These are phyloP conservation scores for Umbelopsis vinacea DNA, from an alignment of 192 early-diverging fungal genomes.

Conservation along the genomic window DNA sequence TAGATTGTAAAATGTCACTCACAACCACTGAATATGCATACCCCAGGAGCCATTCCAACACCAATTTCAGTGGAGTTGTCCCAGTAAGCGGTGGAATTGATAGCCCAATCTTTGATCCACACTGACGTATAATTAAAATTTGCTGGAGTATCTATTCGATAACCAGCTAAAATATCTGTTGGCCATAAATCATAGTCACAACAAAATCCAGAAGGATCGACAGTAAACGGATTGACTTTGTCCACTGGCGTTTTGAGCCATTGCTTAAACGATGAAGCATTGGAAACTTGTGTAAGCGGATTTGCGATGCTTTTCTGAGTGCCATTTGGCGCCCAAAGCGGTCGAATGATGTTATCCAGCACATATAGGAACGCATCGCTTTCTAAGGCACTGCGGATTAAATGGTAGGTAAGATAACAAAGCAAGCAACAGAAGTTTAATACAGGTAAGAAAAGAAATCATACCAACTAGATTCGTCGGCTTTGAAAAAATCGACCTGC, in stretches of 20 bases:
- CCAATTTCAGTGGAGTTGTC: slow-evolving; percentile 19
- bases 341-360: slow-evolving; percentile 20
- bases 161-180: slow-evolving; percentile 1
- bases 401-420: background rate
- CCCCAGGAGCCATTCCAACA: slow-evolving; percentile 24
- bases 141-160: slow-evolving; percentile 10
- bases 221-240: slow-evolving; percentile 6
- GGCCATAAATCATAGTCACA: slow-evolving; percentile 25
- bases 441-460: background rate
- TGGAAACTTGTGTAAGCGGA: background rate
- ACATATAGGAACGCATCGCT: slow-evolving; percentile 6
- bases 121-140: slow-evolving; percentile 10
- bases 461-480: background rate
- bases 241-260: slow-evolving; percentile 22
- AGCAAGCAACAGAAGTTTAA: background rate
- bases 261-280: background rate
- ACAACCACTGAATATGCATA: background rate
- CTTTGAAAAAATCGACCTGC: slow-evolving; percentile 24
- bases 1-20: background rate
- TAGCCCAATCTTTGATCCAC: slow-evolving; percentile 17
- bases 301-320: background rate
- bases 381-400: slow-evolving; percentile 1
- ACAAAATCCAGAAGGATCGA: slow-evolving; percentile 21
- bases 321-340: slow-evolving; percentile 15
- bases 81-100: background rate